A percentile compares a stretch with the other conserved stretches of the same genome.
Conservation (phyloP, 2,329 filamentous ascomycete genomes). For the Tolypocladium pustulatum region DNA sequence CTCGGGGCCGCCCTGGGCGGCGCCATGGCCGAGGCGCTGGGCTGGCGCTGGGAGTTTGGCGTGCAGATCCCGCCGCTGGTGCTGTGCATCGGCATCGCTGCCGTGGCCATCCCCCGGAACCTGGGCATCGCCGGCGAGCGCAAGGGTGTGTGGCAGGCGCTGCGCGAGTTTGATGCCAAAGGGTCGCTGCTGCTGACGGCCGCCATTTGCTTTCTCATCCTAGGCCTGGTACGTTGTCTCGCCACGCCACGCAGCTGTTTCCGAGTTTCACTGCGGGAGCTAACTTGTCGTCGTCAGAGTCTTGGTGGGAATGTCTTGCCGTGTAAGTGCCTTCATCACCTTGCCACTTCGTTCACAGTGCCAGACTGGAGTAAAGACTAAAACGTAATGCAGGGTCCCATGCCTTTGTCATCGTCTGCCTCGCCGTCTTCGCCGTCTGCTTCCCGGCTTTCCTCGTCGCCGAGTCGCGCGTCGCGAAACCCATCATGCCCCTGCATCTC, state of each 20-base stretch:
- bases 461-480: constrained; percentile 38
- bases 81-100: constrained; percentile 33
- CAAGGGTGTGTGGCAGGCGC: constrained; percentile 33
- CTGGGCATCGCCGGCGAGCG: constrained; percentile 37
- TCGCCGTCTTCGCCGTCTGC: constrained; percentile 34
- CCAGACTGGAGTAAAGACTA: background rate
- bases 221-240: constrained; percentile 39
- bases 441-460: constrained; percentile 42
- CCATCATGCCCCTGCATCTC: constrained; percentile 50
- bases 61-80: constrained; percentile 45
- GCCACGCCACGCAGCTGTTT: background rate
- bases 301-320: constrained; percentile 54
- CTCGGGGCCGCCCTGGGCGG: constrained; percentile 61
- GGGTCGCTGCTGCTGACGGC: constrained; percentile 44
- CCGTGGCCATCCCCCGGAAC: constrained; percentile 37
- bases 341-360: background rate
- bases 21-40: constrained; percentile 56
- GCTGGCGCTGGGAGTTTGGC: constrained; percentile 66
- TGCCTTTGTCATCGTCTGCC: constrained; percentile 42
- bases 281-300: constrained; percentile 26
- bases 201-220: constrained; percentile 45
- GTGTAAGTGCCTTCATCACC: constrained; percentile 28
- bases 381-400: constrained; percentile 36
- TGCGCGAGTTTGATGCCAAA: constrained; percentile 45
- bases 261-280: background rate